Base-by-base conservation (phyloP, 78 protist genomes). In the Creolimax fragrantissima region DNA sequence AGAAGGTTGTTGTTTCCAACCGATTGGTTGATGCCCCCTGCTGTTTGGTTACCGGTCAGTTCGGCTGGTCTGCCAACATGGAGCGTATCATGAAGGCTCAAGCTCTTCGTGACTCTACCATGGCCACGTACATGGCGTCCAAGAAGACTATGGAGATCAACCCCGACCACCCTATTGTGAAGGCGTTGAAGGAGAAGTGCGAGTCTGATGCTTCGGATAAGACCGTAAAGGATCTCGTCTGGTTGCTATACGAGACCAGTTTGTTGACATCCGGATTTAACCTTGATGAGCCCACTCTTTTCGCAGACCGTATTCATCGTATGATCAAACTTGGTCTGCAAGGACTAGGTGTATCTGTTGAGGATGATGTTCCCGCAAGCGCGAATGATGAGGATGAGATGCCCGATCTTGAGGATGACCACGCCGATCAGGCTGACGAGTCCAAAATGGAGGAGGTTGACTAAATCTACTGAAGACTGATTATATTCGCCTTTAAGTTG, bases 11-110 rank as follows among this genome's bases (percentile, higher is more conserved):
- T 36, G 90, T 97, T 17, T 96, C 99, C 17, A 94, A 95, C 94
- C 97, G 99, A 90, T 37, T 99, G 6, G 97, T 95, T 41, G 41
- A 88, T 58, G 96, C 99, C 81, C 99, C 99, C 44, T 97, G 99
- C 94, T 41, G 37, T 91, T 95, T 99, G 67, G 99, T 98, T 90
- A 97, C 99, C 42, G 96, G 97, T 91, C 98, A 98, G 96, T 97
- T 90, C 92, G 99, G 99, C 83, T 98, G 99, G 99, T 96, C 99
- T 41, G 99, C 99, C 93, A 97, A 98, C 96, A 98, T 98, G 99
- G 99, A 98, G 96, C 95, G 99, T 90, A 97, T 99, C 98, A 98
- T 99, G 99, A 97, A 97, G 96, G 98, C 98, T 36, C 99, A 99
- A 96, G 99, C 99, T 5, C 98, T 98, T 37, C 98, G 99, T 89